Percentiles rank a stretch among this genome's conserved stretches.
phyloP scores from a whole-genome alignment of 2,329 filamentous ascomycete genomes.

The Talaromyces sp. region DNA sequence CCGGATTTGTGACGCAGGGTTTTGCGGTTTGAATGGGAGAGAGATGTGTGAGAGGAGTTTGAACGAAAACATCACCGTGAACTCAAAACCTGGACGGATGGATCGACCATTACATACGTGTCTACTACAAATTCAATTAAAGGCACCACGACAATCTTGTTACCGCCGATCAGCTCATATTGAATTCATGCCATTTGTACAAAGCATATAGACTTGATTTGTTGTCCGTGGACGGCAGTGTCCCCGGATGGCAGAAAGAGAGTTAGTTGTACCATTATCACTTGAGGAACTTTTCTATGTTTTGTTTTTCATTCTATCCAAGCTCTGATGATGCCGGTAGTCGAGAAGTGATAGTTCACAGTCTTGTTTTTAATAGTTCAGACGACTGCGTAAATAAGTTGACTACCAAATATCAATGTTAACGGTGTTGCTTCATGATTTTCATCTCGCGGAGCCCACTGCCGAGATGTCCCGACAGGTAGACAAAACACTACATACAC shows the following conservation, averaged over 20 bases:
- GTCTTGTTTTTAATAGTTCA: neutral
- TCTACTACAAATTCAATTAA: neutral
- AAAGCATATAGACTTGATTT: constrained; percentile 37
- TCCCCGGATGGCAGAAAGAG: constrained; percentile 34
- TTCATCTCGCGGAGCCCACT: neutral
- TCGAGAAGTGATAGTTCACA: neutral
- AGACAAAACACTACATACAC: too few relatives aligned
- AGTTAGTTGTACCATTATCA: constrained; percentile 32
- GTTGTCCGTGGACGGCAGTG: constrained; percentile 31
- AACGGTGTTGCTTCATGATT: neutral
- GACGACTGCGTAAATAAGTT: neutral
- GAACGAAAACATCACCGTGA: neutral
- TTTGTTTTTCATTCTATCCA: neutral
- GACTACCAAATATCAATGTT: too few relatives aligned
- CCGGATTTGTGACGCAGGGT: neutral
- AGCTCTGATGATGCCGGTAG: neutral
- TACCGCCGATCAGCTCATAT: neutral
- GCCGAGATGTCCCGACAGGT: constrained; percentile 3
- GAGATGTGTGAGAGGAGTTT: neutral
- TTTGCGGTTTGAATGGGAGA: neutral
- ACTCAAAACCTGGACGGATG: neutral
- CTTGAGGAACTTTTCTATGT: constrained; percentile 5
- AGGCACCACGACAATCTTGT: neutral
- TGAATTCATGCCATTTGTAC: constrained; percentile 25
- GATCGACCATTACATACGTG: neutral